phyloP scores from a whole-genome alignment of 257 asterid species.

The Solanum sejunctum region DNA sequence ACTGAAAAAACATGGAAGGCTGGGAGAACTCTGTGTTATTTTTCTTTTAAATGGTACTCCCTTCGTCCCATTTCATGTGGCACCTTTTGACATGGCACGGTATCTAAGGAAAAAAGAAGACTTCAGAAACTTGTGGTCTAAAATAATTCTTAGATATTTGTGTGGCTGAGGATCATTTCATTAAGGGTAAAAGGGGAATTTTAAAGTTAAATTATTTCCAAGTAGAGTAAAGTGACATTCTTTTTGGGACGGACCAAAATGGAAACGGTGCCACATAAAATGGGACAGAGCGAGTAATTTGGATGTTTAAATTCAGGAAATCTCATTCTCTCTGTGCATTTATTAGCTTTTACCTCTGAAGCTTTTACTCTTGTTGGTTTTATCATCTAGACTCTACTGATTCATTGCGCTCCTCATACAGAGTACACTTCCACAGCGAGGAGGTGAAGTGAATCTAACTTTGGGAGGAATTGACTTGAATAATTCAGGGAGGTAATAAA shows the following conservation, averaged over 20 bases:
- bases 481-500: conserved; percentile 79
- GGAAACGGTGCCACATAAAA: too few species aligned
- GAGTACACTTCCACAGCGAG: conserved; percentile 89
- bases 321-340: neutral
- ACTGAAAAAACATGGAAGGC: neutral
- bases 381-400: neutral
- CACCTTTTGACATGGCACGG: too few species aligned
- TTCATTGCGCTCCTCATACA: conserved; percentile 8
- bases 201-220: too few species aligned
- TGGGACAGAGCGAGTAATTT: neutral
- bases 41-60: neutral
- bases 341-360: neutral
- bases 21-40: neutral
- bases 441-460: conserved; percentile 90
- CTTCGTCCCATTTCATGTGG: too few species aligned
- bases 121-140: too few species aligned
- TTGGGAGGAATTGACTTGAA: conserved; percentile 92
- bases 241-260: too few species aligned
- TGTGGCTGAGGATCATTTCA: too few species aligned
- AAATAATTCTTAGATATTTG: too few species aligned
- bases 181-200: too few species aligned
- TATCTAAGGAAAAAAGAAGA: too few species aligned
- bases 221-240: too few species aligned
- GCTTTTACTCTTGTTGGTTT: neutral
- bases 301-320: neutral